Evolutionary conservation across 2,329 filamentous ascomycete genomes (phyloP).

Genomic region (Xylariaceae sp.): DNA sequence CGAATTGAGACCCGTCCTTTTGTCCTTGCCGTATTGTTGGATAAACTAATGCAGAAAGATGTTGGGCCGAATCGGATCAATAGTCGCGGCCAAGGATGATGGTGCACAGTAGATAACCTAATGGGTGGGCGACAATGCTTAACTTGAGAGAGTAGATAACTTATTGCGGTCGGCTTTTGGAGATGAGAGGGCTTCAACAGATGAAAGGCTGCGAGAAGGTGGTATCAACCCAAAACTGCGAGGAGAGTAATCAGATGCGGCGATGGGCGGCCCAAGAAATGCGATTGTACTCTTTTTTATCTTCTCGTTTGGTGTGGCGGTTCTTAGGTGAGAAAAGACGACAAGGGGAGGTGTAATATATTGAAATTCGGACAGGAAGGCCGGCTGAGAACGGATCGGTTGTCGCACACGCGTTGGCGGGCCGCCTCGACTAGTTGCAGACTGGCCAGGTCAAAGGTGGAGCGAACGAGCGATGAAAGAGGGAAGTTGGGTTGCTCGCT

Average conservation of each 20-base stretch:
- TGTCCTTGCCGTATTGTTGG: constrained; percentile 12
- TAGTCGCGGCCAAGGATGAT: constrained; percentile 6
- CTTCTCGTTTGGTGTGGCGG: constrained; percentile 10
- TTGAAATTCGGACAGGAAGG: constrained; percentile 13
- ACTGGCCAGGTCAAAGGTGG: constrained; percentile 14
- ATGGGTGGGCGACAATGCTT: constrained; percentile 5
- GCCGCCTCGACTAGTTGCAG: constrained; percentile 24
- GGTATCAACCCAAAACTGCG: constrained; percentile 9
- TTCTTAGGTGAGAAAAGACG: constrained; percentile 21
- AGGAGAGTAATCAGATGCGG: constrained; percentile 16
- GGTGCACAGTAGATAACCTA: constrained; percentile 3
- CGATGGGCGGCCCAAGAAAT: constrained; percentile 13
- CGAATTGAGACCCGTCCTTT: constrained; percentile 6
- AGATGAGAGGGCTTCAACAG: constrained; percentile 7
- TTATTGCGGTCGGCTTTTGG: not conserved
- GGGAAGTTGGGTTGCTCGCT: not conserved
- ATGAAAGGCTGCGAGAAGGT: constrained; percentile 19
- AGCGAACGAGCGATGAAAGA: constrained; percentile 14
- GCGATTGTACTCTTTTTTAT: constrained; percentile 22
- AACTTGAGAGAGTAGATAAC: not conserved
- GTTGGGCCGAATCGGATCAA: constrained; percentile 16
- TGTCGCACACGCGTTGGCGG: constrained; percentile 25
- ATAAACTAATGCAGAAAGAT: constrained; percentile 13
- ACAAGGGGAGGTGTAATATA: constrained; percentile 14
- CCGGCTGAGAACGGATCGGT: constrained; percentile 26